These are phyloP conservation scores for Aphanocladium album DNA, from an alignment of 2,329 filamentous ascomycete genomes.

Conservation along the genomic window DNA sequence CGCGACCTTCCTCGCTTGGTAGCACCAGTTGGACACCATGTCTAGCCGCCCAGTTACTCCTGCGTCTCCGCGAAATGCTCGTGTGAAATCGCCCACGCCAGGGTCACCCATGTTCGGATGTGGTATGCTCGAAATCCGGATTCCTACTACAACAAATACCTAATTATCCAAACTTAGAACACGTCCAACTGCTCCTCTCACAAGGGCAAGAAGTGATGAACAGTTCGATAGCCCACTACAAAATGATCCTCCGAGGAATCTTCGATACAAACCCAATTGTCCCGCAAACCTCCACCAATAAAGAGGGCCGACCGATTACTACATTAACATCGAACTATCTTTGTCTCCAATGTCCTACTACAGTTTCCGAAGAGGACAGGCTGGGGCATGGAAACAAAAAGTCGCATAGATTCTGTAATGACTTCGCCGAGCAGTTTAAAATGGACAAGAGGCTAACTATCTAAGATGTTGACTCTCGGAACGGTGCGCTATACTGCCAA, in stretches of 20 bases:
- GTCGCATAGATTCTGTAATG: slow-evolving; percentile 66
- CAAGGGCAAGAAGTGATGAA: slow-evolving; percentile 60
- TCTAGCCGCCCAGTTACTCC: slow-evolving; percentile 44
- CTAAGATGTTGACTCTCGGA: slow-evolving; percentile 71
- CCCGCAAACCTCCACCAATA: slow-evolving; percentile 57
- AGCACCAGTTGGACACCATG: slow-evolving; percentile 28
- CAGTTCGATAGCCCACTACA: slow-evolving; percentile 66
- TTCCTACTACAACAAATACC: slow-evolving; percentile 15
- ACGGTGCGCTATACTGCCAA: slow-evolving; percentile 71
- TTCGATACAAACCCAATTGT: slow-evolving; percentile 62
- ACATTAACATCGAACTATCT: slow-evolving; percentile 65
- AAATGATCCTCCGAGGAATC: slow-evolving; percentile 63
- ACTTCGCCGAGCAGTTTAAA: neutral
- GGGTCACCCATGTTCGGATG: slow-evolving; percentile 60
- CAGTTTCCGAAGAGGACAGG: slow-evolving; percentile 61
- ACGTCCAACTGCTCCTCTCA: slow-evolving; percentile 63
- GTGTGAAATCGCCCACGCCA: slow-evolving; percentile 54
- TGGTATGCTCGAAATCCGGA: slow-evolving; percentile 39
- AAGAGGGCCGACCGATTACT: slow-evolving; percentile 53
- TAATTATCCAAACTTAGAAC: slow-evolving; percentile 48
- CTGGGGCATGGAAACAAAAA: slow-evolving; percentile 64
- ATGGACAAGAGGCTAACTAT: slow-evolving; percentile 22
- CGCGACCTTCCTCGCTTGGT: neutral
- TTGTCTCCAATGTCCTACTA: slow-evolving; percentile 67
- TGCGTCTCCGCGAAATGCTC: slow-evolving; percentile 51